Evolutionary conservation across 495 filamentous ascomycete genomes (phyloP), one percentile per base, ranked within the genome.

Genomic region (Aspergillus campestris): DNA sequence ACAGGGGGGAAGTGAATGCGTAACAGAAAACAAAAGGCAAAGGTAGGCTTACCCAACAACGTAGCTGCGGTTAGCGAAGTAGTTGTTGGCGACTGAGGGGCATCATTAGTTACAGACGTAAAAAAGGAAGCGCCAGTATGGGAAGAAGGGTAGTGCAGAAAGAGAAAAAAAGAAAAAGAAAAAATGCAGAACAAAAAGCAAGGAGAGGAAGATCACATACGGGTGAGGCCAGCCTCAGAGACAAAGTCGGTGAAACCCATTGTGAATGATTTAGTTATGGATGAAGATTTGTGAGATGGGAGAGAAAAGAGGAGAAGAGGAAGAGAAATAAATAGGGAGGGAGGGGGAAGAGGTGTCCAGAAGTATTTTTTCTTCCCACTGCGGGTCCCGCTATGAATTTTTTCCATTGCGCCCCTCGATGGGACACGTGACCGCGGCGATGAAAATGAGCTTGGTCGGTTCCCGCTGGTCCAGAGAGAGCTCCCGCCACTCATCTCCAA

Each of bases 211-310:
- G 18, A 24, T 24, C 18, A 69, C 87, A 61, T 82, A 95, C 89
- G 65, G 64, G 86, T 78, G 47, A 92, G 76, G 64, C 92, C 90
- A 74, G 86, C 77, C 57, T 92, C 90, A 62, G 84, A 80, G 65
- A 85, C 68, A 55, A 98, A 80, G 74, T 98, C 90, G 54, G 84
- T 82, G 81, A 97, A 96, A 71, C 92, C 92, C 92, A 98, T 98
- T 58, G 63, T 82, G 64, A 67, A 62, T 39, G 48, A 50, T 55
- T 55, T 49, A 50, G 52, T 48, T 58, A 46, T 50, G 38, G 43
- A 47, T 43, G 39, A 44, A 50, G 54, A 49, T 48, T 51, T 47
- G 43, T 48, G 49, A 42, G 53, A 24, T 53, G 49, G 42, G 48
- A 50, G 50, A 50, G 44, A 42, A 28, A 52, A 51, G 53, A 48